Evolutionary conservation across 495 filamentous ascomycete genomes (phyloP).

Genomic region (Penicillium manginii): DNA sequence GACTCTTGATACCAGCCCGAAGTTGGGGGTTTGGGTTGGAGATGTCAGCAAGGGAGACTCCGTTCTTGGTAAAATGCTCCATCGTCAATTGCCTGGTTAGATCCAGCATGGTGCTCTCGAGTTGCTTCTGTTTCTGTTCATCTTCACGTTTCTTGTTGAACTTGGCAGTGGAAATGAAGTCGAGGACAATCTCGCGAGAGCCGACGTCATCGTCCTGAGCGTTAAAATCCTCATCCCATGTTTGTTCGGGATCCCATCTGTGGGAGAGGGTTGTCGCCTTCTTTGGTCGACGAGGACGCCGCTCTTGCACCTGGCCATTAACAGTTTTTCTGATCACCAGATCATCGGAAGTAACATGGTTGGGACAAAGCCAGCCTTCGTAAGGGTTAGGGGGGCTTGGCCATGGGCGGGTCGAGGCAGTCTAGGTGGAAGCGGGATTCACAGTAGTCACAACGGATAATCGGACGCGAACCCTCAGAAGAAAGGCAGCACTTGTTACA

Average conservation of each 20-base stretch:
- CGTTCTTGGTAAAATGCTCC: neutral
- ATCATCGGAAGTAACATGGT: conserved; percentile 72
- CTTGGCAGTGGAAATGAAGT: conserved; percentile 27
- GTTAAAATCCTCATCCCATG: conserved; percentile 1
- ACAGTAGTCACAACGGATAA: conserved; percentile 84
- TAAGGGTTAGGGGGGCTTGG: conserved; percentile 68
- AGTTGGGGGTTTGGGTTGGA: conserved; percentile 7
- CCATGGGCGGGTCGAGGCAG: conserved; percentile 83
- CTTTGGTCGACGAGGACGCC: conserved; percentile 59
- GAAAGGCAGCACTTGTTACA: conserved; percentile 72
- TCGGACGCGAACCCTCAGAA: conserved; percentile 58
- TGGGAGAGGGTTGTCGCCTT: conserved; percentile 1
- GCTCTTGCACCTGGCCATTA: conserved; percentile 51
- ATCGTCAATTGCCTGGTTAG: neutral
- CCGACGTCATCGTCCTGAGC: neutral
- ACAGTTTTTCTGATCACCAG: conserved; percentile 43
- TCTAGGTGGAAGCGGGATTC: conserved; percentile 84
- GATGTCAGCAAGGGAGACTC: conserved; percentile 6
- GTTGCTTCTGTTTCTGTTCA: conserved; percentile 7
- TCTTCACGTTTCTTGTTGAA: conserved; percentile 6
- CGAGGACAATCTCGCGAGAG: conserved; percentile 19
- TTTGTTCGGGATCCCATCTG: conserved; percentile 12
- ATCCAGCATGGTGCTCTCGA: neutral
- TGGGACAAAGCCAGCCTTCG: conserved; percentile 85
- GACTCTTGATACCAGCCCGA: conserved; percentile 5